Evolutionary conservation across 164 flowering plant species (phyloP), one percentile per base, ranked within the genome.

Genomic region (Taxillus chinensis): DNA sequence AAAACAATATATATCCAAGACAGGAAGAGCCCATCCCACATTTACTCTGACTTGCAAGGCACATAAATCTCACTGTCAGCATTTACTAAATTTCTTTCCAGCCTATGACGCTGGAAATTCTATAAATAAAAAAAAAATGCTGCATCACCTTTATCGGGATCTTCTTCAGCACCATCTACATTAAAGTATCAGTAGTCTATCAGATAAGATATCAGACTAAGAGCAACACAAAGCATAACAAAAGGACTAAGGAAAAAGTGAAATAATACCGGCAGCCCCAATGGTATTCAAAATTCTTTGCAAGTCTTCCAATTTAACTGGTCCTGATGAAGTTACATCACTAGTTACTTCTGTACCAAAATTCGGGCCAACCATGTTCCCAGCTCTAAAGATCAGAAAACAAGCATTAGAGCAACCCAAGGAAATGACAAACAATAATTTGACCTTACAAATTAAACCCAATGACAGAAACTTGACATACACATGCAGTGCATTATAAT

Each of bases 271-370:
- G 66, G 81, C 66, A 49, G 92, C 76, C 13, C 69, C 85, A 64
- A 93, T 82, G 70, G 72, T 86, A 73, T 84, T 93, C 62, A 93
- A 72, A 69, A 93, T 90, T 77, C 97, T 84, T 64, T 89, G 96
- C 63, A 93, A 74, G 68, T 93, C 97, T 66, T 75, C 87, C 74
- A 93, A 67, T 67, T 78, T 85, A 62, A 93, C 97, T 17, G 91
- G 89, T 57, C 95, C 96, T 53, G 87, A 76, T 60, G 92, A 79
- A 65, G 85, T 78, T 5, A 83, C 89, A 61, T 85, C 87, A 71
- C 83, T 79, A 53, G 65, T 72, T 72, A 60, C 82, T 71, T 83
- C 90, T 17, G 80, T 70, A 62, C 86, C 84, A 59, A 78, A 45
- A 64, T 71, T 80, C 48, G 87, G 67, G 7, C 74, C 77, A 56